Evolutionary conservation across 495 filamentous ascomycete genomes (phyloP), one percentile per base, ranked within the genome.

Genomic region (Tetracladium setigerum): DNA sequence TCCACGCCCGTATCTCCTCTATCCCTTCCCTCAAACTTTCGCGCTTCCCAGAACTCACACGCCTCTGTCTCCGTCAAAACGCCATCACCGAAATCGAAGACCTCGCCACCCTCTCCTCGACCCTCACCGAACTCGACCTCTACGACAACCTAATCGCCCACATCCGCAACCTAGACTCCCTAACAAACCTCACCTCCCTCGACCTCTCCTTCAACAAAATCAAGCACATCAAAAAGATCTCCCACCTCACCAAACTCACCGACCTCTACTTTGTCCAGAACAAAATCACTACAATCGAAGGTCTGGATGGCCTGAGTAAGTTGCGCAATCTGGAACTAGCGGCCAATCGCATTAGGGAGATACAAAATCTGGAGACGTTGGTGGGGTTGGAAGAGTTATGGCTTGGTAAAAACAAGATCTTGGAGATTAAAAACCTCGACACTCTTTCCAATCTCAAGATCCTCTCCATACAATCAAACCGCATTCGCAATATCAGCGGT

Each of bases 121-220:
- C 77, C 4, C 67, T 99, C 15, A 60, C 73, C 53, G 92, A 99
- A 13, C 75, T 99, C 18, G 92, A 99, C 58, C 76, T 99, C 55
- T 99, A 99, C 73, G 92, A 99, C 64, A 99, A 99, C 61, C 72
- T 90, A n/a, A 89, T 98, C 57, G 77, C 81, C 3, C 89, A 95
- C 60, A 76, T 96, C 59, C 79, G 83, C 54, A 87, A 87, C 30
- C 75, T 99, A 24, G 88, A 95, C 22, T 73, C 80, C 38, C 77
- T 96, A 31, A 71, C 67, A 8, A 70, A 86, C 30, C 72, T 99
- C 15, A 87, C 74, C 12, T 85, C 71, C 46, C 76, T 99, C 40
- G 92, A 99, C 61, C 71, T 99, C 32, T 91, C 86, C 58, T 99
- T 95, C 78, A 99, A 99, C 67, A 96, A 95, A 70, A 91, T 99